These are phyloP conservation scores for Sporothrix phasma DNA, from an alignment of 2,329 filamentous ascomycete genomes.

Conservation along the genomic window DNA sequence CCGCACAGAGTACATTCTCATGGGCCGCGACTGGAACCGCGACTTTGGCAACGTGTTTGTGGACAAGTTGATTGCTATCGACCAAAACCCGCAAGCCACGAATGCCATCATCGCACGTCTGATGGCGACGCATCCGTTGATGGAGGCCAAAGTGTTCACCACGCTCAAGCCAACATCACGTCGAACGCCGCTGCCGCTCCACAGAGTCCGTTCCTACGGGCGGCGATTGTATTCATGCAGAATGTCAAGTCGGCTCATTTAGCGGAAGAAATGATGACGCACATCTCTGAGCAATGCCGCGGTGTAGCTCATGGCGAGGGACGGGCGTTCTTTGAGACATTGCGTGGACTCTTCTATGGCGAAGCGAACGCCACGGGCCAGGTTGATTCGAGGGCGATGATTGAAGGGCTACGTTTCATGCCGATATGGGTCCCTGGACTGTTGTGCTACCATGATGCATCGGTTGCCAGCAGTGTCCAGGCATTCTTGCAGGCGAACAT, in stretches of 20 bases:
- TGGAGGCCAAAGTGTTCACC: conserved; percentile 42
- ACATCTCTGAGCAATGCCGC: conserved; percentile 36
- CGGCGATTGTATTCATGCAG: conserved; percentile 40
- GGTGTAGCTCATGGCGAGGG: conserved; percentile 39
- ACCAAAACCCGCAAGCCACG: conserved; percentile 44
- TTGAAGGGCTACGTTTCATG: conserved; percentile 24
- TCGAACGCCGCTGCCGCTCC: conserved; percentile 38
- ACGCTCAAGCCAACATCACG: conserved; percentile 45
- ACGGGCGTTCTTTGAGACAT: conserved; percentile 38
- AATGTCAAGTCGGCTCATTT: conserved; percentile 27
- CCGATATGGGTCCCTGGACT: conserved; percentile 43
- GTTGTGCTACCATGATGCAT: conserved; percentile 36
- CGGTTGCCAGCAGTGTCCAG: conserved; percentile 34
- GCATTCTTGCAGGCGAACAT: conserved; percentile 35
- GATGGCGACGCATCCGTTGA: conserved; percentile 39
- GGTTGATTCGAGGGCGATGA: not conserved
- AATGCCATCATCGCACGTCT: conserved; percentile 49
- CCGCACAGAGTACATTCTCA: conserved; percentile 13
- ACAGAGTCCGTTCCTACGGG: conserved; percentile 48
- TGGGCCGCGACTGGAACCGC: conserved; percentile 20
- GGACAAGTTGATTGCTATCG: conserved; percentile 54
- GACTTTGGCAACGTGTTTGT: conserved; percentile 42
- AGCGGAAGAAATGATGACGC: conserved; percentile 32
- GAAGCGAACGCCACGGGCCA: not conserved
- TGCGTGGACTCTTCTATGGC: conserved; percentile 27